Base-by-base conservation (phyloP, 495 filamentous ascomycete species). In the Amphirosellinia nigrospora region DNA sequence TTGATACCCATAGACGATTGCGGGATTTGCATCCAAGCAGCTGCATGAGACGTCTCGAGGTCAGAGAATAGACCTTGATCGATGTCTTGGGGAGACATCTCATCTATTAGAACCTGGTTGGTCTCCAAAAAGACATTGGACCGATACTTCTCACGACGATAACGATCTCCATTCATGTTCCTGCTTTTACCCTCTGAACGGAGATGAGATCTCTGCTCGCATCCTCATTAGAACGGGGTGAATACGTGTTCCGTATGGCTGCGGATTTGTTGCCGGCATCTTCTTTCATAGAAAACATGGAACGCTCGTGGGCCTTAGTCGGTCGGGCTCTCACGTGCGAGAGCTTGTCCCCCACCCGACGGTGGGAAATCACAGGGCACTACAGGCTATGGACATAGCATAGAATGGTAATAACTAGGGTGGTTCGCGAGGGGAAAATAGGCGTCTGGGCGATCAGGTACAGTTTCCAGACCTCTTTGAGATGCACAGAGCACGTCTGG, bases 231-330 rank as follows among this genome's bases (percentile, higher is more conserved):
- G 76, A 76, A 74, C 70, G 74, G 74, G 74, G 76, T 72, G 39
- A 75, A 75, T 75, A 70, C 71, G 36, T 23, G 68, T 71, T 70
- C 72, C 74, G 76, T 72, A 73, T 72, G 74, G 76, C 72, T 73
- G 76, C 70, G 74, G 74, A 76, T 73, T 72, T 74, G 73, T 74
- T 73, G 72, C 74, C 75, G 75, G 72, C 75, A 73, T 76, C 74
- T 70, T 73, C 48, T 64, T 70, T 70, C 81, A 84, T 88, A 88
- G 86, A 87, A 87, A 68, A 87, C 87, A 83, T 83, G 84, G 85
- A 84, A 85, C 83, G 83, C 83, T 85, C 82, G 68, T 46, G 78
- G 79, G 82, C 80, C 74, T 84, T 79, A 82, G 79, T 82, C 79
- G 76, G 74, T 41, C 70, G 70, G 66, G 70, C 69, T 75, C 73